Base-by-base conservation (phyloP, 257 asterid genomes). In the Gardenia jasminoides region DNA sequence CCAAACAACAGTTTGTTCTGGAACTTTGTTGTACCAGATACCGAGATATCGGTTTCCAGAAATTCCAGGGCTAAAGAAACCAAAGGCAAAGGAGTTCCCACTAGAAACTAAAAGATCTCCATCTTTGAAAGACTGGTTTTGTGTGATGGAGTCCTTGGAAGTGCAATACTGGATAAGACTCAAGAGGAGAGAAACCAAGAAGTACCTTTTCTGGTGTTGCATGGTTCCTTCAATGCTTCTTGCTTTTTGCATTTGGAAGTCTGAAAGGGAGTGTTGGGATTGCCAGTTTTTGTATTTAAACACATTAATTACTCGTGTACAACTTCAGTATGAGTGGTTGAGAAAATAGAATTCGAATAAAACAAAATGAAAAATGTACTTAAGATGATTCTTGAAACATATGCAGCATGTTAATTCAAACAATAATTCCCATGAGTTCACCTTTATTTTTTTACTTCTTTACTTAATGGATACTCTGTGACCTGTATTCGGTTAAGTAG, bases 51-150 rank as follows among this genome's bases (percentile, higher is more conserved):
- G 84, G 62, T 78, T 68, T 9, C 11, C 19, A 33, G 88, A 81
- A 44, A 39, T 80, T 70, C 85, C 83, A 44, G 90, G 83, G 80
- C 86, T 84, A 65, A 86, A 83, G 80, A 86, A 86, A n/a, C 89
- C 89, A 20, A 86, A 72, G 1, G 80, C 80, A 44, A 80, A 80
- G 66, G 22, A n/a, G 71, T 48, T 33, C 30, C 80, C 83, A 75
- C 56, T 46, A 8, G 87, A 84, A 41, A 79, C 69, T 13, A 84
- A 77, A 10, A 74, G 48, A 15, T 86, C 87, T 39, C 89, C 89
- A 83, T 86, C 85, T 79, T 79, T 86, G 64, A 86, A 75, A 31
- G 83, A 7, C 22, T 81, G 81, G 75, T 79, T 72, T 48, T 56
- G 84, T 54, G 82, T 39, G 36, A 83, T 83, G 48, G 85, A 81